These are phyloP conservation scores for Pyronema omphalodes DNA, from an alignment of 495 filamentous ascomycete genomes.

Conservation along the genomic window DNA sequence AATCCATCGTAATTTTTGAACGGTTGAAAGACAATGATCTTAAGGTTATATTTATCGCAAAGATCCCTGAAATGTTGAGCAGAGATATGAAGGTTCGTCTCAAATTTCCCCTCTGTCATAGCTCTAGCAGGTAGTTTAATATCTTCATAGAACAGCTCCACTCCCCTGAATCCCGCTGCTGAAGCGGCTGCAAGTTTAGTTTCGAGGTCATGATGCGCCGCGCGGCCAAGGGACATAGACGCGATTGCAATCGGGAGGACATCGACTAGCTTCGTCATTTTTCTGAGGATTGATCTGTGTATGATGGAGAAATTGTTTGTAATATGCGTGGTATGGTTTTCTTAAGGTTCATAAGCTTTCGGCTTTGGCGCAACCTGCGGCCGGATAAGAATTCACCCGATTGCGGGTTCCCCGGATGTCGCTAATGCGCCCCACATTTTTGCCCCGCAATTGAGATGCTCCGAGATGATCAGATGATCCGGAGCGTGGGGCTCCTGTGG, in stretches of 20 bases:
- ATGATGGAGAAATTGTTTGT: neutral
- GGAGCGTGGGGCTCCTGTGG: too few relatives aligned
- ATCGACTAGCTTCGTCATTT: constrained; percentile 5
- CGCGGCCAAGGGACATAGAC: constrained; percentile 58
- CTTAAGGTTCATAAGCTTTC: neutral
- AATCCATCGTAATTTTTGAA: constrained; percentile 68
- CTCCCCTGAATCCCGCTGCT: constrained; percentile 44
- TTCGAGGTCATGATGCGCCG: constrained; percentile 39
- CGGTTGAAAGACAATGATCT: constrained; percentile 56
- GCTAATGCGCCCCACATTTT: too few relatives aligned
- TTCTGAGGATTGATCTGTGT: neutral
- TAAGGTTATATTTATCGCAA: constrained; percentile 39
- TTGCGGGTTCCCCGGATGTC: neutral
- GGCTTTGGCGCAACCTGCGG: too few relatives aligned
- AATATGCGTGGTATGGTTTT: neutral
- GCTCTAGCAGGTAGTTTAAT: constrained; percentile 30
- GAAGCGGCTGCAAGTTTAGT: constrained; percentile 49
- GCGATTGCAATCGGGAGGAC: constrained; percentile 34
- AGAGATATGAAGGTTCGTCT: constrained; percentile 36
- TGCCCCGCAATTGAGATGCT: too few relatives aligned
- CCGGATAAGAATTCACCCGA: neutral
- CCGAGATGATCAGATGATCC: too few relatives aligned
- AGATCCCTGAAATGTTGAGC: constrained; percentile 36
- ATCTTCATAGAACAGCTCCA: constrained; percentile 72
- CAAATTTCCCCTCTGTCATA: constrained; percentile 13